Conservation (phyloP, 2,329 filamentous ascomycete species). For the Myriosclerotinia curreyana region DNA sequence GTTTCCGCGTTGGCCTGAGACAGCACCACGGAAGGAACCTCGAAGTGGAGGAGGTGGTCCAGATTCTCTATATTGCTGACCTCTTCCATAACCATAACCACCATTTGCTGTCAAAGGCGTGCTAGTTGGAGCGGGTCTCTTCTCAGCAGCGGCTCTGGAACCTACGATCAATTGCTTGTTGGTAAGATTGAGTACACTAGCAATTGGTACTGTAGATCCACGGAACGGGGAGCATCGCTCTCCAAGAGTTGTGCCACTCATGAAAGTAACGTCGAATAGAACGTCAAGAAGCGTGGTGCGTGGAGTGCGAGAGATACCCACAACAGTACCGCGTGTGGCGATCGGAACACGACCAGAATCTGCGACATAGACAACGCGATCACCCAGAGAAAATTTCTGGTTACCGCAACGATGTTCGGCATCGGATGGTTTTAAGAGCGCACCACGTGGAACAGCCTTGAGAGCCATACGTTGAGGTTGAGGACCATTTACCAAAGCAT, state of each 20-base stretch:
- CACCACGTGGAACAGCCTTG: slow-evolving; percentile 77
- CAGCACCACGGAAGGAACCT: slow-evolving; percentile 56
- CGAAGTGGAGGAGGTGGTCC: slow-evolving; percentile 53
- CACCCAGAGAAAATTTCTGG: slow-evolving; percentile 79
- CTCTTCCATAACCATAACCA: slow-evolving; percentile 57
- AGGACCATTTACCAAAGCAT: slow-evolving; percentile 51
- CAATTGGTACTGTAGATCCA: slow-evolving; percentile 83
- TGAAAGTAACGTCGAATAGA: slow-evolving; percentile 91
- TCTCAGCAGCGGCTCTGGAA: slow-evolving; percentile 56
- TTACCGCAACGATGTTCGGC: slow-evolving; percentile 88
- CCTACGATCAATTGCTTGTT: slow-evolving; percentile 75
- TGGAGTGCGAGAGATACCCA: slow-evolving; percentile 85
- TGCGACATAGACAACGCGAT: slow-evolving; percentile 89
- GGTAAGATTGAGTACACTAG: slow-evolving; percentile 85
- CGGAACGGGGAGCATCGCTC: slow-evolving; percentile 91
- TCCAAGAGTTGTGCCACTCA: slow-evolving; percentile 91
- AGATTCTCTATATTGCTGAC: slow-evolving; percentile 60
- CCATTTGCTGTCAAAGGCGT: slow-evolving; percentile 52
- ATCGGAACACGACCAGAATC: slow-evolving; percentile 94
- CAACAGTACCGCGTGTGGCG: slow-evolving; percentile 86
- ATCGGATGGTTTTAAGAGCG: slow-evolving; percentile 87
- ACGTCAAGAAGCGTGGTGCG: slow-evolving; percentile 82
- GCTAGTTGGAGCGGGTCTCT: slow-evolving; percentile 47
- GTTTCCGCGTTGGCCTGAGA: slow-evolving; percentile 33
- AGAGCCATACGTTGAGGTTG: slow-evolving; percentile 65